Percentiles rank a stretch among this genome's conserved stretches.
These are phyloP conservation scores for Aureobasidium sp. DNA, from an alignment of 2,329 filamentous ascomycete species.

Conservation along the genomic window DNA sequence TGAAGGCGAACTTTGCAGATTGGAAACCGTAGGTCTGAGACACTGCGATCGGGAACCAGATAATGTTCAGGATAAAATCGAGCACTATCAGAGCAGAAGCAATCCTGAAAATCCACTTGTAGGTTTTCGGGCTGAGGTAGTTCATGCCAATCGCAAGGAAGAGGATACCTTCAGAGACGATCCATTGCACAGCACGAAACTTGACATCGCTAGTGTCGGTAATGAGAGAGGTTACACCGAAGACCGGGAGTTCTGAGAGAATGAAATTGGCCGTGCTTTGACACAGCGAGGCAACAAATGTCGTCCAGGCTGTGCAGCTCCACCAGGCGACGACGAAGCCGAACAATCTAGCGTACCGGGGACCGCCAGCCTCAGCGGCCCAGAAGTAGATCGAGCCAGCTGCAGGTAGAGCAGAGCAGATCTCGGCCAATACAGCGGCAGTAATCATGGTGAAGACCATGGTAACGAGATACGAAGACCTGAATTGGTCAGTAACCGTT, in stretches of 20 bases:
- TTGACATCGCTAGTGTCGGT: slow-evolving; percentile 48
- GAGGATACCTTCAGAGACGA: slow-evolving; percentile 41
- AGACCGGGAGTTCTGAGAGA: slow-evolving; percentile 49
- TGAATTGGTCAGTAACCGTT: slow-evolving; percentile 42
- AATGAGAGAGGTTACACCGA: slow-evolving; percentile 46
- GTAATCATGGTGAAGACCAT: slow-evolving; percentile 56
- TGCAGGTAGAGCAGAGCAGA: slow-evolving; percentile 53
- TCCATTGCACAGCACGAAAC: slow-evolving; percentile 56
- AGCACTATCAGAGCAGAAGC: slow-evolving; percentile 47
- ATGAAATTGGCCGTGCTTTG: slow-evolving; percentile 35
- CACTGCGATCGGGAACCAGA: slow-evolving; percentile 55
- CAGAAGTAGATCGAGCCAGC: slow-evolving; percentile 56
- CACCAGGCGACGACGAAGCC: slow-evolving; percentile 60
- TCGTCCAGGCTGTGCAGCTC: slow-evolving; percentile 57
- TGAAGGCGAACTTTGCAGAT: slow-evolving; percentile 52
- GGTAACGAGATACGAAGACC: slow-evolving; percentile 55
- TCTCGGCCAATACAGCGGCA: slow-evolving; percentile 53
- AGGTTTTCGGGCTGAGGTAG: slow-evolving; percentile 34
- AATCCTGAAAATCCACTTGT: slow-evolving; percentile 46
- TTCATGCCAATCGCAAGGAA: slow-evolving; percentile 37
- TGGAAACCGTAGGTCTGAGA: slow-evolving; percentile 52
- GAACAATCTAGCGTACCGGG: slow-evolving; percentile 48
- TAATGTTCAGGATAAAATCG: slow-evolving; percentile 53
- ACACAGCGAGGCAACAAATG: slow-evolving; percentile 31
- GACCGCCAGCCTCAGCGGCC: slow-evolving; percentile 54